phyloP scores from a whole-genome alignment of 805 yeast species.

The Scheffersomyces spartinae region DNA sequence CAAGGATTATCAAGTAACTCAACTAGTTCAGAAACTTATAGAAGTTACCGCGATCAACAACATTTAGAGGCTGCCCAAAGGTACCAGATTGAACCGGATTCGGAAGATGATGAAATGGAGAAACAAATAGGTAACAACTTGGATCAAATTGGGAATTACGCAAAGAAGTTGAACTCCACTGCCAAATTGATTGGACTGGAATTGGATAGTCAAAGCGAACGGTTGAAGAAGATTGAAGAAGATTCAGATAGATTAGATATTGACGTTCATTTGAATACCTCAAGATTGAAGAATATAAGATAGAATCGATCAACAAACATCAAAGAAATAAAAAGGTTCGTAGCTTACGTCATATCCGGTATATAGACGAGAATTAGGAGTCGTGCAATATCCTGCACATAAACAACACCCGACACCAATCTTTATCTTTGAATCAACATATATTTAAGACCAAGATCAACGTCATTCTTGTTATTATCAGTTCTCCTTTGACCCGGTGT shows the following conservation, averaged over 20 bases:
- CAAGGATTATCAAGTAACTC: slow-evolving; percentile 41
- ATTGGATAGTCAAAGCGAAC: slow-evolving; percentile 63
- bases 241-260: slow-evolving; percentile 79
- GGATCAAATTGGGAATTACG: slow-evolving; percentile 60
- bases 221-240: slow-evolving; percentile 68
- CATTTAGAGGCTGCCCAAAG: slow-evolving; percentile 47
- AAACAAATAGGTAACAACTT: slow-evolving; percentile 75
- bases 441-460: too few species aligned
- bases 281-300: slow-evolving; percentile 47
- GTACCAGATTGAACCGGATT: slow-evolving; percentile 80
- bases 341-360: too few species aligned
- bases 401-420: too few species aligned
- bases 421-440: too few species aligned
- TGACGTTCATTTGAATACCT: slow-evolving; percentile 66
- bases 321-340: too few species aligned
- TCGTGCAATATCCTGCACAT: too few species aligned
- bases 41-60: slow-evolving; percentile 41
- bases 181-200: slow-evolving; percentile 71
- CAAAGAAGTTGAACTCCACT: slow-evolving; percentile 58
- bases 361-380: too few species aligned
- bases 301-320: slow-evolving; percentile 11
- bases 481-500: too few species aligned
- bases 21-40: slow-evolving; percentile 21
- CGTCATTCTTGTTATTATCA: too few species aligned
- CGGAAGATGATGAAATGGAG: slow-evolving; percentile 89